These are phyloP conservation scores for Tulasnella calospora DNA, from an alignment of 768 basidiomycete genomes.

Conservation along the genomic window DNA sequence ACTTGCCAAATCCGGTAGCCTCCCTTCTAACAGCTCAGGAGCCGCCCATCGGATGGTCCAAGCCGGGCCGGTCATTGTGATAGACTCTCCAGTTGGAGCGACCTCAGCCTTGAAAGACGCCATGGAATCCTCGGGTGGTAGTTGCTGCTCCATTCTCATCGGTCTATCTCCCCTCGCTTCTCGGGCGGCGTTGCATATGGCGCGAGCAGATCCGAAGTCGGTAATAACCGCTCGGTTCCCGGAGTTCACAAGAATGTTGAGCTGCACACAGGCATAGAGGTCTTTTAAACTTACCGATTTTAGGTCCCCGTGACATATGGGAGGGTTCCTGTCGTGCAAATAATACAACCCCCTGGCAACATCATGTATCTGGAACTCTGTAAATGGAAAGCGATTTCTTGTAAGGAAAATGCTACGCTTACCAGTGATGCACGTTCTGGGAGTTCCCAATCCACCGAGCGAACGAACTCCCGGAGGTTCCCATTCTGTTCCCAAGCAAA, in stretches of 20 bases:
- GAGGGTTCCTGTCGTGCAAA: background rate
- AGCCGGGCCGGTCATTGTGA: background rate
- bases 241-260: background rate
- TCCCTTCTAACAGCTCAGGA: background rate
- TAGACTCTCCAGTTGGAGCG: background rate
- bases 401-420: background rate
- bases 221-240: background rate
- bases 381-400: background rate
- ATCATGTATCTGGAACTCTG: background rate
- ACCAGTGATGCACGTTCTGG: background rate
- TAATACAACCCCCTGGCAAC: background rate
- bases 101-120: background rate
- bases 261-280: background rate
- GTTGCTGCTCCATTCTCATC: background rate
- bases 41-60: background rate
- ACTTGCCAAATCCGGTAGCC: background rate
- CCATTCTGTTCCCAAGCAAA: background rate
- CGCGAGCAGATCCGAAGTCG: background rate
- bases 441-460: background rate
- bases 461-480: background rate
- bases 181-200: background rate
- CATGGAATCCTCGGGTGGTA: background rate
- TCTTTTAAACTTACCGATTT: background rate
- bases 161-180: background rate
- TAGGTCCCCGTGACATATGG: background rate